A percentile compares a stretch with the other conserved stretches of the same genome.
phyloP scores from a whole-genome alignment of 1,284 basidiomycete genomes.

The Megacollybia platyphylla region DNA sequence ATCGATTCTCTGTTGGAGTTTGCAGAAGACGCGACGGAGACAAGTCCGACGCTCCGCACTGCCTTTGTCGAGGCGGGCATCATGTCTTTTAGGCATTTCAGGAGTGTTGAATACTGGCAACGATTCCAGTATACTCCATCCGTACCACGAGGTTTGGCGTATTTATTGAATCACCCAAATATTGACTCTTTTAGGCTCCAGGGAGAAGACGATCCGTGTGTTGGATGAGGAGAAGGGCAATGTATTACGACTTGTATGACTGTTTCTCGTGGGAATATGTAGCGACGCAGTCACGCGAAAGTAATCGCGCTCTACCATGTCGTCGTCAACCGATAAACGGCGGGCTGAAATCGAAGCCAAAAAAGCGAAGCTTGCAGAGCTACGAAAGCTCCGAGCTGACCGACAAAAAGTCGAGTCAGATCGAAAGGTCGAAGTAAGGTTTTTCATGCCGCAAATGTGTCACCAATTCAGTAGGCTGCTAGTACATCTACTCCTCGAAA shows the following conservation, averaged over 20 bases:
- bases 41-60: not conserved
- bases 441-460: not conserved
- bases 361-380: conserved; percentile 75
- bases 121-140: not conserved
- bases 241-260: not conserved
- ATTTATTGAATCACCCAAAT: too few species aligned
- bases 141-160: not conserved
- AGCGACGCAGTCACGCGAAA: too few species aligned
- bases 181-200: not conserved
- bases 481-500: conserved; percentile 19
- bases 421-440: conserved; percentile 33
- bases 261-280: too few species aligned
- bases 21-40: not conserved
- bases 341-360: conserved; percentile 88
- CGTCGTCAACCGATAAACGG: conserved; percentile 22
- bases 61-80: conserved; percentile 1
- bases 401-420: conserved; percentile 48
- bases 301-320: too few species aligned
- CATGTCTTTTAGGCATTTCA: not conserved
- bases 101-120: not conserved
- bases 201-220: not conserved
- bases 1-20: not conserved
- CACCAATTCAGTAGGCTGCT: conserved; percentile 10
- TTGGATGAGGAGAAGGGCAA: not conserved
- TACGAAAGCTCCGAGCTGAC: conserved; percentile 61